A percentile compares a stretch with the other conserved stretches of the same genome.
Conservation (phyloP, 2,329 filamentous ascomycete species). For the Colletotrichum orbiculare region DNA sequence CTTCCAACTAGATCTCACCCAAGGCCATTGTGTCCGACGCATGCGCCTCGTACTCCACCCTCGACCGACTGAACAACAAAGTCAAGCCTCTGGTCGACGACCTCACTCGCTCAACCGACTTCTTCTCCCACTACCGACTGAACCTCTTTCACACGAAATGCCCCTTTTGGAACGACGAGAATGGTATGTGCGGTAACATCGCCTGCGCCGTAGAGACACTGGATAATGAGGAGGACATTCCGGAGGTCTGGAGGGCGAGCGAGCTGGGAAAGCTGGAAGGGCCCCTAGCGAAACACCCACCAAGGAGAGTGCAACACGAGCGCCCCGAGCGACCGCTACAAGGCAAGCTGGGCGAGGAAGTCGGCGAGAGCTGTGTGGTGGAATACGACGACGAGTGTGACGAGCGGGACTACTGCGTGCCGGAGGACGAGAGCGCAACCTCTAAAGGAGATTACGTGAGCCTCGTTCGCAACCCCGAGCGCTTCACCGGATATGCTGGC, state of each 20-base stretch:
- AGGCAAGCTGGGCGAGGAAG: slow-evolving; percentile 84
- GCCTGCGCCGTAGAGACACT: slow-evolving; percentile 95
- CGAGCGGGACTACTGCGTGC: slow-evolving; percentile 95
- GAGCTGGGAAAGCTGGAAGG: slow-evolving; percentile 93
- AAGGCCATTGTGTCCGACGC: slow-evolving; percentile 92
- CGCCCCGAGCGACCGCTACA: slow-evolving; percentile 79
- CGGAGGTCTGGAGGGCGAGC: slow-evolving; percentile 88
- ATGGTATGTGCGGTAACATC: slow-evolving; percentile 95
- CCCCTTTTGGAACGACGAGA: slow-evolving; percentile 95
- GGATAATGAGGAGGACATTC: slow-evolving; percentile 95
- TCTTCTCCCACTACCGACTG: slow-evolving; percentile 96
- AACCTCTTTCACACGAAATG: slow-evolving; percentile 96
- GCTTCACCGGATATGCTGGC: slow-evolving; percentile 94
- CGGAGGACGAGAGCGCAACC: slow-evolving; percentile 88
- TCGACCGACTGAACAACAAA: slow-evolving; percentile 84
- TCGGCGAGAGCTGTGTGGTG: slow-evolving; percentile 95
- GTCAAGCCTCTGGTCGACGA: slow-evolving; percentile 82
- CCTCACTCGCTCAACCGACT: slow-evolving; percentile 89
- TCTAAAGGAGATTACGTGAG: slow-evolving; percentile 97
- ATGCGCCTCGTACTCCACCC: slow-evolving; percentile 90
- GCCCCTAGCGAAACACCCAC: slow-evolving; percentile 89
- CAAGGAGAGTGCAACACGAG: slow-evolving; percentile 75
- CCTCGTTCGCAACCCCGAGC: slow-evolving; percentile 90
- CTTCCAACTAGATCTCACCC: slow-evolving; percentile 78
- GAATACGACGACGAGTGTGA: slow-evolving; percentile 98